Evolutionary conservation across 2,329 filamentous ascomycete genomes (phyloP), one percentile per base, ranked within the genome.

Genomic region (Cordyceps fumosorosea): DNA sequence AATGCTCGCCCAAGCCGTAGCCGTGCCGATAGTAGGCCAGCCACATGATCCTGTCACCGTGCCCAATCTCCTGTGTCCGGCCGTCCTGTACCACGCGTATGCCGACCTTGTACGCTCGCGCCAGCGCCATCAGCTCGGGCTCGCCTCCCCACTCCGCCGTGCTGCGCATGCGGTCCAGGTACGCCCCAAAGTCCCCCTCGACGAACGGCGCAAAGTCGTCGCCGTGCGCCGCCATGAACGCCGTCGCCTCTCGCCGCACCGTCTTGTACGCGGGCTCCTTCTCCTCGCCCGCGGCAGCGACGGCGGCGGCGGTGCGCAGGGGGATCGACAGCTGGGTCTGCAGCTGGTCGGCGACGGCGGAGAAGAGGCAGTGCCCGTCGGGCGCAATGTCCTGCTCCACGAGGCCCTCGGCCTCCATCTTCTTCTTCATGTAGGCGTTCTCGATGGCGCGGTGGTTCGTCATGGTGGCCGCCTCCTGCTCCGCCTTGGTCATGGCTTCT

Each of bases 131-230:
- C 62, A 99, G 76, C 79, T 99, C 95, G 65, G 97, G 76, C 78
- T 98, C 91, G 0, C 95, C 95, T 56, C 95, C 95, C 95, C 95
- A 99, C 76, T 96, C 93, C 0, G 91, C 93, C 55, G 93, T 97
- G 63, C 95, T 86, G 65, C 87, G 79, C 64, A 99, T 90, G 76
- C 89, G 91, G 53, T 77, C 76, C 53, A 90, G 81, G 74, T 98
- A 96, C 10, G 78, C 78, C 3, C 84, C 84, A 53, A 97, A 72
- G 16, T 88, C 53, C 2, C 48, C 92, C 70, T 96, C 93, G 67
- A 96, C 78, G 71, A 97, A 99, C 0, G 90, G 88, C 62, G 82
- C 86, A 73, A 97, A 98, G 69, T 96, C 91, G 66, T 92, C 90
- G 12, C 82, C 76, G 72, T 97, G 86, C 16, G 77, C 73, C 63